phyloP scores from a whole-genome alignment of 768 basidiomycete species.

The Lactarius sp. region DNA sequence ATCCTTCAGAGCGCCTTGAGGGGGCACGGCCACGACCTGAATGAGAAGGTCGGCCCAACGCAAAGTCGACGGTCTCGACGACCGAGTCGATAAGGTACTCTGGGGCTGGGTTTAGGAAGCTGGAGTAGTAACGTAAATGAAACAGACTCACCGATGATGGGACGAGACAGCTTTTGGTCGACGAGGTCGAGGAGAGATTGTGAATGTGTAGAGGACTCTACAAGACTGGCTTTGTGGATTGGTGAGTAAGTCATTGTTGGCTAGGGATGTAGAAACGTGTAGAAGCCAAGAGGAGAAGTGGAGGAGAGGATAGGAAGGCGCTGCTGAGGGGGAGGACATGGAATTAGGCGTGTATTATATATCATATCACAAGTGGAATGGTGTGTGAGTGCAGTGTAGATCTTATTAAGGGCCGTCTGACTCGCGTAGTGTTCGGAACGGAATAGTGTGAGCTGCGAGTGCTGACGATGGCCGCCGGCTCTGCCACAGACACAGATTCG shows the following conservation, averaged over 20 bases:
- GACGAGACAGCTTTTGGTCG: constrained; percentile 54
- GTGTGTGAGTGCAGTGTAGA: no score
- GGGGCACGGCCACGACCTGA: constrained; percentile 46
- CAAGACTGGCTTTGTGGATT: constrained; percentile 48
- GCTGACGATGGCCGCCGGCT: background rate
- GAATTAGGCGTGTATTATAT: constrained; percentile 28
- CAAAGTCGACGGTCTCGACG: constrained; percentile 69
- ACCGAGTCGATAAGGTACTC: constrained; percentile 69
- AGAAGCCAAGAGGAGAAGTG: constrained; percentile 5
- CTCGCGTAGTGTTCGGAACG: background rate
- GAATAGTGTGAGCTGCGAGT: background rate
- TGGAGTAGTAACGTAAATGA: background rate
- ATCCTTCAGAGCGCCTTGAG: constrained; percentile 46
- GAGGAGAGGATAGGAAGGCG: constrained; percentile 6
- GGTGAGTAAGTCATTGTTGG: constrained; percentile 31
- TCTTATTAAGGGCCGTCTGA: background rate
- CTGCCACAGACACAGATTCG: background rate
- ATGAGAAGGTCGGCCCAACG: constrained; percentile 62
- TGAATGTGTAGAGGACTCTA: constrained; percentile 58
- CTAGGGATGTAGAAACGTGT: constrained; percentile 14
- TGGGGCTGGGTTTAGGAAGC: constrained; percentile 30
- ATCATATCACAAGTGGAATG: constrained; percentile 2
- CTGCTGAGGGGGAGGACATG: constrained; percentile 22
- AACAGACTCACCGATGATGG: constrained; percentile 55
- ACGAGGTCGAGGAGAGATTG: constrained; percentile 65